Conservation (phyloP, 257 asterid genomes). For the Fraxinus americana region DNA sequence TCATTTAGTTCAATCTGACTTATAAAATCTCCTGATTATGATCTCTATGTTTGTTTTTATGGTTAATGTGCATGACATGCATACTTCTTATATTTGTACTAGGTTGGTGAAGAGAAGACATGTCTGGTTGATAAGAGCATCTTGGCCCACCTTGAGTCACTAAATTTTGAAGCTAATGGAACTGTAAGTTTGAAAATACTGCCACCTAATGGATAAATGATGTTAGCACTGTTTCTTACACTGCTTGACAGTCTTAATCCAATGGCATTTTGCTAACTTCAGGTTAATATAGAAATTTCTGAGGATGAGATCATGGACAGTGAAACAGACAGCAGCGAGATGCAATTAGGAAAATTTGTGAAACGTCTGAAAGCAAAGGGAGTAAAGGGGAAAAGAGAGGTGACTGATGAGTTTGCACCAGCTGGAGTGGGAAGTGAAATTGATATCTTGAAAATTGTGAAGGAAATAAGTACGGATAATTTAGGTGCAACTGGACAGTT, state of each 20-base stretch:
- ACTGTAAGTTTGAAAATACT: conserved; percentile 49
- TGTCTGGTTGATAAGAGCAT: conserved; percentile 83
- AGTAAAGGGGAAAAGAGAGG: conserved; percentile 74
- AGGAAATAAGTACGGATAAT: conserved; percentile 75
- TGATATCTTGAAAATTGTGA: conserved; percentile 77
- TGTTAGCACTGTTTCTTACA: conserved; percentile 6
- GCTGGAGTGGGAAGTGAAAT: conserved; percentile 46
- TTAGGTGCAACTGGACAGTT: conserved; percentile 52
- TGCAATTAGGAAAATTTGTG: conserved; percentile 86
- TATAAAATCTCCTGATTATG: conserved; percentile 23
- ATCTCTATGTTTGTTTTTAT: conserved; percentile 21
- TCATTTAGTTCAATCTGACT: conserved; percentile 9
- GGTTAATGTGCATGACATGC: conserved; percentile 5
- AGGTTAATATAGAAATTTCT: conserved; percentile 58
- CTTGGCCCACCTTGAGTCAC: conserved; percentile 74
- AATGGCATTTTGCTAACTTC: conserved; percentile 28
- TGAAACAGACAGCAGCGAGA: conserved; percentile 86
- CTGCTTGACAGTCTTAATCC: conserved; percentile 22
- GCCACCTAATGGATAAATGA: conserved; percentile 6
- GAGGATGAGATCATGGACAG: conserved; percentile 81
- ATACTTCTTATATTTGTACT: conserved; percentile 26
- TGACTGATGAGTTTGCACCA: conserved; percentile 50
- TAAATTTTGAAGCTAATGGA: conserved; percentile 74
- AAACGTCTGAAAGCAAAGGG: conserved; percentile 84
- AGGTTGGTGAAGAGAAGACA: conserved; percentile 67